phyloP scores from a whole-genome alignment of 257 asterid genomes.

The Solanum sejunctum region DNA sequence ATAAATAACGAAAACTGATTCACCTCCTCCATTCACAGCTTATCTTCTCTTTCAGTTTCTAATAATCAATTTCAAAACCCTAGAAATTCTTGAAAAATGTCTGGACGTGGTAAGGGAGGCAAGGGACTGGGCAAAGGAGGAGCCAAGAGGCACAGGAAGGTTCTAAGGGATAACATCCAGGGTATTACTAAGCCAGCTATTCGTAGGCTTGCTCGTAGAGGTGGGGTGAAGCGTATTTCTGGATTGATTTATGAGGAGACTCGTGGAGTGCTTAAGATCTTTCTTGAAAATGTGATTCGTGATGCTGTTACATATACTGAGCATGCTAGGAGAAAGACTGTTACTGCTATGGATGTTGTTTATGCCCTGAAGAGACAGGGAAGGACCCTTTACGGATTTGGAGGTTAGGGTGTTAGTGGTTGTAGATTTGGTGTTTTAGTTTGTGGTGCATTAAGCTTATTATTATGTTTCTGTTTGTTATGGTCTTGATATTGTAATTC shows the following conservation, averaged over 20 bases:
- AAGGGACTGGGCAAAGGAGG: conserved; percentile 13
- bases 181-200: conserved; percentile 10
- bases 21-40: fast-evolving
- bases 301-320: conserved; percentile 13
- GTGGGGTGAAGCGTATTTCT: conserved; percentile 9
- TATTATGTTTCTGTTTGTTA: not conserved
- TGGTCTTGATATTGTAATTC: not conserved
- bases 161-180: conserved; percentile 3
- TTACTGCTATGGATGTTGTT: conserved; percentile 11
- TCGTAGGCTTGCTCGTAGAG: conserved; percentile 6
- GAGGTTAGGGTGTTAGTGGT: not conserved
- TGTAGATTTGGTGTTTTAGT: not conserved
- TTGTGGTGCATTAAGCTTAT: not conserved
- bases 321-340: conserved; percentile 13
- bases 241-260: conserved; percentile 10
- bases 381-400: conserved; percentile 9
- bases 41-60: not conserved
- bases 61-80: not conserved
- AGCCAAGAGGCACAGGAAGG: conserved; percentile 12
- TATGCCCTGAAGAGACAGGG: conserved; percentile 13
- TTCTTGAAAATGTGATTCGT: conserved; percentile 5
- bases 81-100: conserved; percentile 3
- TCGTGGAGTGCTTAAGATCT: conserved; percentile 1
- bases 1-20: not conserved
- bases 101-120: conserved; percentile 18